Evolutionary conservation across 805 yeast genomes (phyloP).

Genomic region (Saccharomycopsis sp.): DNA sequence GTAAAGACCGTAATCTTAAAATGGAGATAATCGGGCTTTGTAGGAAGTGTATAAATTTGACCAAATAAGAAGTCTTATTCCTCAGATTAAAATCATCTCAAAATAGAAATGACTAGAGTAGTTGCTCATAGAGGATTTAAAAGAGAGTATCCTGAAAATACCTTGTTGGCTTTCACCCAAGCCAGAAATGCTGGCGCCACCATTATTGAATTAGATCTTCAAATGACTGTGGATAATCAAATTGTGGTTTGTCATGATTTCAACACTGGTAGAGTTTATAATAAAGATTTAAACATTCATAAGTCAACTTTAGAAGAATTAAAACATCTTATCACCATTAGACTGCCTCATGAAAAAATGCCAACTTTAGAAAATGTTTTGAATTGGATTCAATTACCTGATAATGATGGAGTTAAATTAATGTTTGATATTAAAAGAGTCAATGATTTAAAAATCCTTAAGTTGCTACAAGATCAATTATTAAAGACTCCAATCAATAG

Average conservation of each 20-base stretch:
- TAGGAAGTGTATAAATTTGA: too few relatives aligned
- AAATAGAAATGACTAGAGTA: not conserved
- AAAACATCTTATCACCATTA: slow-evolving; percentile 22
- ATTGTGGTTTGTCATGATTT: slow-evolving; percentile 29
- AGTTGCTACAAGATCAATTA: too few relatives aligned
- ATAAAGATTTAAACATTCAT: slow-evolving; percentile 22
- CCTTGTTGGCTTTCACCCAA: slow-evolving; percentile 27
- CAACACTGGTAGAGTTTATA: slow-evolving; percentile 25
- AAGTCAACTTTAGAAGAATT: slow-evolving; percentile 22
- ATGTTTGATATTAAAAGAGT: slow-evolving; percentile 54
- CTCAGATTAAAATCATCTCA: too few relatives aligned
- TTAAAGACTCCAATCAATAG: too few relatives aligned
- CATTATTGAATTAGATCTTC: slow-evolving; percentile 30
- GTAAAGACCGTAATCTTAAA: too few relatives aligned
- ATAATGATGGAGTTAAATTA: slow-evolving; percentile 51
- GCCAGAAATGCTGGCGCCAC: slow-evolving; percentile 27
- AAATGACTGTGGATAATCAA: slow-evolving; percentile 25
- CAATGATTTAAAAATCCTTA: slow-evolving; percentile 35
- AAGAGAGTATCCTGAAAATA: slow-evolving; percentile 26
- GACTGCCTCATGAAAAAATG: slow-evolving; percentile 26
- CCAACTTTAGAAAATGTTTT: slow-evolving; percentile 25
- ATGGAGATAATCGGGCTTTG: too few relatives aligned
- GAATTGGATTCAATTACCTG: slow-evolving; percentile 29
- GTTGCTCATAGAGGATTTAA: slow-evolving; percentile 16
- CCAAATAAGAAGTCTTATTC: too few relatives aligned